Evolutionary conservation across 306 rosid genomes (phyloP).

Genomic region (Begonia fuchsioides): DNA sequence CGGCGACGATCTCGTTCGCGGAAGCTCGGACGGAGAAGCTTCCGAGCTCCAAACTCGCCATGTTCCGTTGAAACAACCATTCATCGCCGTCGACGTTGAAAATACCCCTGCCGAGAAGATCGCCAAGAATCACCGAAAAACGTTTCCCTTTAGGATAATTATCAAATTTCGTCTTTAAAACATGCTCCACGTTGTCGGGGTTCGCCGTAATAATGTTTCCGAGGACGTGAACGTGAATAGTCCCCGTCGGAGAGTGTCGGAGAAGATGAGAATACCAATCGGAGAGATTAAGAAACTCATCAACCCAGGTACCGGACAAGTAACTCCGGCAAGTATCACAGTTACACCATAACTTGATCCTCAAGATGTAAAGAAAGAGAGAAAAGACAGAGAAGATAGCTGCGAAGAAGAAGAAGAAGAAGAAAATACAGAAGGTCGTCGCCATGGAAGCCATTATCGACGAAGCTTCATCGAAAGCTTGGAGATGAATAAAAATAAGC

Average conservation of each 20-base stretch:
- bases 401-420: slow-evolving; percentile 70
- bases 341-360: slow-evolving; percentile 69
- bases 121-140: slow-evolving; percentile 62
- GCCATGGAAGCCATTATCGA: background rate
- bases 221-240: slow-evolving; percentile 53
- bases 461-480: no score
- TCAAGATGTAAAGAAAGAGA: slow-evolving; percentile 27
- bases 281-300: slow-evolving; percentile 29
- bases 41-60: slow-evolving; percentile 69
- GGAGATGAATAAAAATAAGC: no score
- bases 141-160: slow-evolving; percentile 77
- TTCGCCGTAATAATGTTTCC: slow-evolving; percentile 52
- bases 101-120: slow-evolving; percentile 68
- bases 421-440: slow-evolving; percentile 19
- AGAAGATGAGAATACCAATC: slow-evolving; percentile 84
- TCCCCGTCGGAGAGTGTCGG: slow-evolving; percentile 28
- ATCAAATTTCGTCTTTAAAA: slow-evolving; percentile 50
- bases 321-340: slow-evolving; percentile 41
- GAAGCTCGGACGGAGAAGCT: slow-evolving; percentile 43
- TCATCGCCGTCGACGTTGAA: slow-evolving; percentile 68
- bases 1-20: slow-evolving; percentile 31
- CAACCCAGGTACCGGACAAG: slow-evolving; percentile 27
- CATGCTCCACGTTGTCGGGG: slow-evolving; percentile 60
- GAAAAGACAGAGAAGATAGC: slow-evolving; percentile 39
- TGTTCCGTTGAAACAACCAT: slow-evolving; percentile 72